Evolutionary conservation across 352 stramenopile genomes (phyloP), one percentile per base, ranked within the genome.

Genomic region (Globisporangium emineosum): DNA sequence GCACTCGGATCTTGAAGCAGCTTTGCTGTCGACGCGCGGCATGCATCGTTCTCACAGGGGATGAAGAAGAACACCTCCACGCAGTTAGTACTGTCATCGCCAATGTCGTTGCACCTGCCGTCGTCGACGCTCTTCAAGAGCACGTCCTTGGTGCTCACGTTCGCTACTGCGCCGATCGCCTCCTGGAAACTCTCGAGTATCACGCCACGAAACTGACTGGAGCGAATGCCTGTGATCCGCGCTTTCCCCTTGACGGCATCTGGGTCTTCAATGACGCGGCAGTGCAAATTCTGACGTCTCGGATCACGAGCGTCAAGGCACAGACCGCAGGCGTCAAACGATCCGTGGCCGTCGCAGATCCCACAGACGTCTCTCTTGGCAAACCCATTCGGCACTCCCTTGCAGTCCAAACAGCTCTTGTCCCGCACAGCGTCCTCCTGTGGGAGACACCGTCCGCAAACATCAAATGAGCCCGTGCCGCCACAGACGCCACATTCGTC

Each of bases 301-400:
- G 67, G 70, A 29, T 80, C 72, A 15, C 56, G 52, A 2, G 57
- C 66, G n/a, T 79, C 70, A 19, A 77, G 59, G 49, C 73, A 80
- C 7, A 80, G 35, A 2, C 73, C 73, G 33, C 73, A 80, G 9
- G 65, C 65, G 57, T 80, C 73, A 21, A 80, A 78, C 10, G 73
- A 77, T 0, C 73, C 70, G 29, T 69, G 70, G 25, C 73, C 67
- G 35, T 58, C 68, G 45, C 73, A 80, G 8, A 77, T 47, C 0
- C 73, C 73, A 42, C 73, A 80, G 0, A 58, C 54, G 42, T 77
- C 73, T 12, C 49, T 32, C n/a, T 57, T 53, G 0, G 68, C 53
- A 19, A 23, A 40, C 5, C 73, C 68, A 27, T 68, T 68, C 3
- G 60, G 55, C 9, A 76, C 73, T 4, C 72, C 69, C 32, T 74